Evolutionary conservation across 306 rosid genomes (phyloP).

Genomic region (Bauhinia variegata): DNA sequence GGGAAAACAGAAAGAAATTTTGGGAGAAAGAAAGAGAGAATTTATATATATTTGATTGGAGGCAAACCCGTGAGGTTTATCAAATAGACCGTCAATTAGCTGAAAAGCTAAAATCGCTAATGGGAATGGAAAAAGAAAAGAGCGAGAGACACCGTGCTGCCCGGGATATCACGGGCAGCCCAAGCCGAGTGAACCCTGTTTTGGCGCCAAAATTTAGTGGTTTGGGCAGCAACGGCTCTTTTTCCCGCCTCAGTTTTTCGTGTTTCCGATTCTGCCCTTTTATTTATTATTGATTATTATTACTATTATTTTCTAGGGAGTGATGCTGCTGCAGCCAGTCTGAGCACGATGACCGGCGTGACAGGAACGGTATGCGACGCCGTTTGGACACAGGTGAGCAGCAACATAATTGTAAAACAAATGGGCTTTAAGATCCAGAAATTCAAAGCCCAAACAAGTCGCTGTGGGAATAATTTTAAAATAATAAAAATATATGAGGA

Average conservation of each 20-base stretch:
- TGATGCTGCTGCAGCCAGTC: constrained; percentile 37
- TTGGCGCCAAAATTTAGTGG: constrained; percentile 58
- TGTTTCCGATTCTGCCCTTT: constrained; percentile 41
- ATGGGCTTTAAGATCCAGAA: no score
- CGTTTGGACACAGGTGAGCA: constrained; percentile 25
- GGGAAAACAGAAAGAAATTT: constrained; percentile 44
- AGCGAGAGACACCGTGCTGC: constrained; percentile 46
- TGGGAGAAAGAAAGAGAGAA: constrained; percentile 18
- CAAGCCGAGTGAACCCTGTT: constrained; percentile 43
- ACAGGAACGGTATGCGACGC: constrained; percentile 34
- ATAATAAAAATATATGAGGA: no score
- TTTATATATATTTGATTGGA: constrained; percentile 31
- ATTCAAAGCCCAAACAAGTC: no score
- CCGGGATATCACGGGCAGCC: constrained; percentile 82
- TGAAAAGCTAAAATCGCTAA: constrained; percentile 25
- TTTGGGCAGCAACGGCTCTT: constrained; percentile 84
- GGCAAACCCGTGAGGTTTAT: constrained; percentile 5
- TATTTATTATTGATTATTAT: neutral
- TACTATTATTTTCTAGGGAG: constrained; percentile 45
- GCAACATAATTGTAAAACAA: no score
- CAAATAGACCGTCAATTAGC: constrained; percentile 33
- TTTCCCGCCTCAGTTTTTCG: constrained; percentile 69
- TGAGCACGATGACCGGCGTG: constrained; percentile 44
- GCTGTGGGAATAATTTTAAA: no score
- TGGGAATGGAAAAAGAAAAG: neutral